Conservation (phyloP, 2,329 filamentous ascomycete species). For the Alternaria brassicae region DNA sequence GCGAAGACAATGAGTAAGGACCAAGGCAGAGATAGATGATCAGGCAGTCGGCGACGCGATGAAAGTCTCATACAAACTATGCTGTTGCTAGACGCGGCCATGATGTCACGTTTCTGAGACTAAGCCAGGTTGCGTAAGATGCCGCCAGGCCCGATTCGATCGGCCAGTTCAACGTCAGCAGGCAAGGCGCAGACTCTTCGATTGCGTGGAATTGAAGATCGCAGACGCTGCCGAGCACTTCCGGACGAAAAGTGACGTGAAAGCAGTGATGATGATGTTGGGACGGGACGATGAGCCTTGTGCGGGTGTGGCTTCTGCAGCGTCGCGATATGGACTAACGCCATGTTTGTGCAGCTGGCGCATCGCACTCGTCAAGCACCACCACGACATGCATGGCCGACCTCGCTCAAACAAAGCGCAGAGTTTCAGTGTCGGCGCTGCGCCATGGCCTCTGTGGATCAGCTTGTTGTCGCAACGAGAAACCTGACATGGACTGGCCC, state of each 20-base stretch:
- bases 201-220: constrained; percentile 4
- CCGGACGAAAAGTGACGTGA: background rate
- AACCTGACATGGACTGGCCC: background rate
- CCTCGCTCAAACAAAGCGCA: background rate
- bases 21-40: constrained; percentile 9
- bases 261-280: constrained; percentile 6
- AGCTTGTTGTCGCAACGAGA: background rate
- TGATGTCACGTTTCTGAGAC: constrained; percentile 20
- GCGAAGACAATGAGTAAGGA: constrained; percentile 8
- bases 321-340: constrained; percentile 4
- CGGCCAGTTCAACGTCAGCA: constrained; percentile 15
- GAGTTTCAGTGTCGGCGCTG: background rate
- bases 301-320: constrained; percentile 10
- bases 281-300: background rate
- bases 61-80: constrained; percentile 16
- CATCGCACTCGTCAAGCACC: background rate
- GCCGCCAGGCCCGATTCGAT: constrained; percentile 12
- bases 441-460: background rate
- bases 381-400: background rate
- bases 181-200: constrained; percentile 5
- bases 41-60: background rate
- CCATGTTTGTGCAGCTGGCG: background rate
- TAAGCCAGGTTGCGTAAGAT: constrained; percentile 16
- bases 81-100: constrained; percentile 14
- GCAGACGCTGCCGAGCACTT: background rate